Evolutionary conservation across 2,329 filamentous ascomycete genomes (phyloP), one percentile per base, ranked within the genome.

Genomic region (Diaporthe sp.): DNA sequence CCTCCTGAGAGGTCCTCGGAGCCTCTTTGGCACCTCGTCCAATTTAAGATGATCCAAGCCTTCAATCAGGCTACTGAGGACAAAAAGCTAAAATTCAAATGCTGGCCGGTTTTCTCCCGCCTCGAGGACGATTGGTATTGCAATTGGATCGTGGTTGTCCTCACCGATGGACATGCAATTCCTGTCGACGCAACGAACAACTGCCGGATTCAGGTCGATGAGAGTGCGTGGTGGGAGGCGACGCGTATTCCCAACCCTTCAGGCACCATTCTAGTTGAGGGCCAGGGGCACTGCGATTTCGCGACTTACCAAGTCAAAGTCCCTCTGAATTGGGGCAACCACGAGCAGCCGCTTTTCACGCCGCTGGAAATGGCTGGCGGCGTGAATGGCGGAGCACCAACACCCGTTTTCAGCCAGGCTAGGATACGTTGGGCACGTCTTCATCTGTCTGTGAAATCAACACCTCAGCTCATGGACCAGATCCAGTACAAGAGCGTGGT

Each of bases 81-180:
- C 9, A 15, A 9, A 2, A 31, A 28, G 1, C n/a, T 25, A 2
- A 5, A 8, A 2, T 17, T 59, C 9, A 4, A 61, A 3, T 59
- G 57, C 12, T 59, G 57, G 34, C 10, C 31, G 15, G 34, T 59
- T 12, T 22, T 15, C 4, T 19, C 9, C 7, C 7, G 31, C 2
- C 10, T 0, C 19, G 4, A 59, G 4, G 19, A 39, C 31, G 4
- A n/a, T 12, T 10, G 5, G 0, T 25, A 13, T 9, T 22, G 5
- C 10, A 15, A 7, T 10, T 59, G 57, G 57, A 9, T 59, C 12
- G 22, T 59, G 2, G 34, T 59, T 37, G 19, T 59, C 31, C 0
- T 13, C 55, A 12, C 22, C 10, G 22, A 61, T 42, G 58, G 2
- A 17, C 12, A 9, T 5, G 22, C 2, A 19, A n/a, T 53, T 25